Evolutionary conservation across 352 stramenopile species (phyloP), one percentile per base, ranked within the genome.

Genomic region (Globisporangium heterothallicum): DNA sequence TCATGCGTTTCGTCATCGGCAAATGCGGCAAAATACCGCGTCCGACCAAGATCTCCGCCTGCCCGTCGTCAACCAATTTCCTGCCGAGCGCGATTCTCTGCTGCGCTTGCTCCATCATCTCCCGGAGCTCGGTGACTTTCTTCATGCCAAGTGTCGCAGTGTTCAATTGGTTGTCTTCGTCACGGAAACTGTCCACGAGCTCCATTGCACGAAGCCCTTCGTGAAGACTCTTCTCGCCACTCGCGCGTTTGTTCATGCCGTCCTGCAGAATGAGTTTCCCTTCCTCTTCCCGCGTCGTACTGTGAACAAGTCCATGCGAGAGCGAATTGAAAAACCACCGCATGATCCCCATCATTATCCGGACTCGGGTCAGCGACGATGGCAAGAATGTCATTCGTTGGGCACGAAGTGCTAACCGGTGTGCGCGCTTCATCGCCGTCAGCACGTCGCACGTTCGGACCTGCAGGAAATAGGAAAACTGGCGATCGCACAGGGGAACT

Each of bases 381-480:
- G 69, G 68, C 21, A 69, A 48, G 10, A 58, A 44, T 3, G 63
- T 47, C 18, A 62, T 49, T 4, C 72, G 76, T 50, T 84, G 72
- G 14, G 77, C 59, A 4, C 65, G 56, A 18, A 87, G 42, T 27
- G 74, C 78, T 30, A 92, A 74, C 2, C 42, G 45, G 25, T 88
- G 81, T 2, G 78, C 75, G 35, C 78, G 67, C 47, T 83, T 62
- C 72, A 92, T 80, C 0, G 65, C 67, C 9, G 66, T 52, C 29
- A 88, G 51, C 18, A 90, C 74, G 45, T 92, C 78, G 38, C 77
- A 88, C 42, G 63, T 60, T 8, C 81, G 76, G n/a, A 92, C 78
- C 55, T 90, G 81, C 4, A 92, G 56, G 44, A 92, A 92, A 44
- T 89, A 89, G 0, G 76, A 65, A 61, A 92, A 92, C 53, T 92